Evolutionary conservation across 345 rosid species (phyloP), one percentile per base, ranked within the genome.

Genomic region (Viola odorata): DNA sequence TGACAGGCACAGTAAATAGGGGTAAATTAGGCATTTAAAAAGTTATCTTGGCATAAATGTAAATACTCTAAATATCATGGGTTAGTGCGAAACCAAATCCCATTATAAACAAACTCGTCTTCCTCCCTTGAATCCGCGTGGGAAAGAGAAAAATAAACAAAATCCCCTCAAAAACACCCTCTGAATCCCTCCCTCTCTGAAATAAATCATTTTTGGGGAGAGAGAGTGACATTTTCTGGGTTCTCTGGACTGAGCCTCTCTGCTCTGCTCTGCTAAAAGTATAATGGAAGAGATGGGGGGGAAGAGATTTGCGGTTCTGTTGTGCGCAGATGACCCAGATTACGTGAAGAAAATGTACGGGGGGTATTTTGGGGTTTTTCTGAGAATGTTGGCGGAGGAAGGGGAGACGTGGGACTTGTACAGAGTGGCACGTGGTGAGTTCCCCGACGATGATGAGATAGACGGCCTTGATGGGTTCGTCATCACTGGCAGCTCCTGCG

Each of bases 301-400:
- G 41, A 75, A 76, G 74, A 70, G 74, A 63, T 87, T 73, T 55
- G 90, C 78, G 5, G 80, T 87, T 13, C 82, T 87, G n/a, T 62
- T 81, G 49, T 84, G 90, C 42, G 90, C 88, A 6, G 81, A 84
- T 62, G 95, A 87, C 53, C 73, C 95, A 2, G 95, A 87, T 5
- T 81, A 76, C 60, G 78, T 84, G 73, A 81, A 68, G 73, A 76
- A 63, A 69, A 73, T 36, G 23, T 75, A 81, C 63, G 88, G 79
- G 44, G 90, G 90, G 23, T 82, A 82, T 23, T 78, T 72, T 61
- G 90, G 81, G 41, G 75, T 87, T 10, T 84, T 79, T 57, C 69
- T 61, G 68, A 66, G 53, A 70, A 81, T 79, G 85, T 61, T 87
- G 72, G 78, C 65, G 40, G 84, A 76, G 75, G 80, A 81, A 13